A percentile compares a stretch with the other conserved stretches of the same genome.
These are phyloP conservation scores for Mycogone perniciosa DNA, from an alignment of 2,329 filamentous ascomycete species.

Conservation along the genomic window DNA sequence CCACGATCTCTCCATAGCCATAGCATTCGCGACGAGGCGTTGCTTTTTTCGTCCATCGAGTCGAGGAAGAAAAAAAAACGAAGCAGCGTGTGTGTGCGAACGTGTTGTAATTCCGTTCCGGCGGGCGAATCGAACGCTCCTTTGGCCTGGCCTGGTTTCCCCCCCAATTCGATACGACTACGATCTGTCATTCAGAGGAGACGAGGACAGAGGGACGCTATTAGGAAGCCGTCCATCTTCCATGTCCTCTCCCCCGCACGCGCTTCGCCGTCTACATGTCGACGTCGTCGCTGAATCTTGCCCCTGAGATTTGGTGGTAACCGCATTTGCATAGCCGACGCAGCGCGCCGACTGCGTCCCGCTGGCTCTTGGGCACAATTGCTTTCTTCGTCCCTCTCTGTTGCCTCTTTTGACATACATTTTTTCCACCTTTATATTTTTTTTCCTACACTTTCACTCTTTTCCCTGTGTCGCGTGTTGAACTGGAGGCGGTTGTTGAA, in stretches of 20 bases:
- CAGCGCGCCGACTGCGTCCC: constrained; percentile 9
- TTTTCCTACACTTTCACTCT: neutral
- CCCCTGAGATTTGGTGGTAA: constrained; percentile 12
- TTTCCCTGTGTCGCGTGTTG: neutral
- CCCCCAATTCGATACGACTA: neutral
- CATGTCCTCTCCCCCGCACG: constrained; percentile 4
- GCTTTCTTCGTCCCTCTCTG: constrained; percentile 1
- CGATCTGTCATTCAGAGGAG: neutral
- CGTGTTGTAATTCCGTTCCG: constrained; percentile 12
- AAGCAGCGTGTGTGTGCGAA: neutral
- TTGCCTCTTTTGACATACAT: neutral
- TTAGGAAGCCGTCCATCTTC: neutral
- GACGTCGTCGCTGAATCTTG: constrained; percentile 4
- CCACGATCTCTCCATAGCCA: neutral
- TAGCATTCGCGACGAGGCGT: too few relatives aligned
- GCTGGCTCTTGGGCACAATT: constrained; percentile 2
- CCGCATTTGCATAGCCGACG: constrained; percentile 8
- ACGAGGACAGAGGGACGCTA: neutral
- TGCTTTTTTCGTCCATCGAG: neutral
- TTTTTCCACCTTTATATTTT: constrained; percentile 3
- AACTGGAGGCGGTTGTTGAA: constrained; percentile 6
- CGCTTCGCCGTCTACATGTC: constrained; percentile 10
- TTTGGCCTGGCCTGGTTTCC: neutral
- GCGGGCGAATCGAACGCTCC: constrained; percentile 4
- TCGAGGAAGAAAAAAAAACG: neutral